Base-by-base conservation (phyloP, 2,329 filamentous ascomycete genomes). In the Alternaria brassicae region DNA sequence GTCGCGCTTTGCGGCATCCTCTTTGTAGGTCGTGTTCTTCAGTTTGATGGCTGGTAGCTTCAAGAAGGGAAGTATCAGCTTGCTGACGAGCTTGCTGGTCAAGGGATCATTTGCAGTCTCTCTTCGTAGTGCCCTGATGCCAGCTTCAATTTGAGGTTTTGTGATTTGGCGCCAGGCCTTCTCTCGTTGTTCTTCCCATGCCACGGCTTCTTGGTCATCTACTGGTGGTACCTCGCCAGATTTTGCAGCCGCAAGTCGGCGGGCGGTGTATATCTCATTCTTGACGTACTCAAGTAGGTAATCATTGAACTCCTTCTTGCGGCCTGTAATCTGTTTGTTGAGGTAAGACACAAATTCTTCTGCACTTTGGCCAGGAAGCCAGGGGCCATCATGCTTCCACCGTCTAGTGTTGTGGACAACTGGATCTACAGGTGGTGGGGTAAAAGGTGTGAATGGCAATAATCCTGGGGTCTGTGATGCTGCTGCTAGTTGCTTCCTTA, bases 351-450 rank as follows among this genome's bases (percentile, higher is more conserved):
- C 73, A 68, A 89, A 88, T 61, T 87, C 83, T 21, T 81, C 78
- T 56, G 85, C 80, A 30, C 81, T 81, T 79, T 86, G 83, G 13
- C 83, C 82, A 13, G 83, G 81, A 28, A 88, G 73, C 81, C 82
- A 87, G n/a, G 86, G 86, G 0, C 86, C 86, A 30, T 81, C 78
- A 66, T 83, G 84, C 70, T 86, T 85, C 81, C 85, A 88, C 70
- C 85, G 79, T 39, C 59, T 68, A 36, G 61, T 67, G 55, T 72
- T 70, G 56, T 72, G 72, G 15, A 67, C 67, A 3, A 50, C 56
- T 23, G 60, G 53, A 55, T 74, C 61, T 54, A 69, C 58, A 19
- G 65, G 63, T 12, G 70, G 66, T 7, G 65, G 66, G n/a, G 50
- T 65, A 50, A 69, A 68, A 17, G 67, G 68, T 9, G 58, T 59